Conservation (phyloP, 108 stramenopile species). For the Cylindrotheca fusiformis region DNA sequence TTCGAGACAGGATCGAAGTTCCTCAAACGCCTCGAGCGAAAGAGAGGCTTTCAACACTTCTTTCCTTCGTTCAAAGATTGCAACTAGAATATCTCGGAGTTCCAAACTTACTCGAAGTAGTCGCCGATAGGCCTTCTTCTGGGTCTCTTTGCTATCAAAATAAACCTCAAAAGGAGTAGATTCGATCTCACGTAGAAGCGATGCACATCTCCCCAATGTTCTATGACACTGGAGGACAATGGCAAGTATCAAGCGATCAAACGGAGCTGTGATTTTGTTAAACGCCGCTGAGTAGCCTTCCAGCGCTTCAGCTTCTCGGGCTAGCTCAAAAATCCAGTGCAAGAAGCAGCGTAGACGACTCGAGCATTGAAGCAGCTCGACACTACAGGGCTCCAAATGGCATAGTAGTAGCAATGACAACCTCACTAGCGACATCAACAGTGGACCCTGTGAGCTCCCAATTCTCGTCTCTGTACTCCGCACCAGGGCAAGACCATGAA, state of each 20-base stretch:
- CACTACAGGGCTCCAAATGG: conserved; percentile 73
- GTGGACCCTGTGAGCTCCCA: conserved; percentile 75
- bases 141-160: conserved; percentile 49
- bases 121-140: conserved; percentile 44
- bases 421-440: conserved; percentile 67
- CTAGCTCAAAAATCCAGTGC: conserved; percentile 76
- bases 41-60: conserved; percentile 53
- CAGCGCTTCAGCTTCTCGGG: conserved; percentile 63
- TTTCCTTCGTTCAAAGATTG: conserved; percentile 56
- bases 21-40: conserved; percentile 50
- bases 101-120: conserved; percentile 53
- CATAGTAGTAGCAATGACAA: conserved; percentile 67
- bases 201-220: conserved; percentile 63
- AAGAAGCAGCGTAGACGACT: conserved; percentile 73
- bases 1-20: conserved; percentile 51
- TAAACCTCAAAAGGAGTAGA: conserved; percentile 40
- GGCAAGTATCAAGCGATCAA: conserved; percentile 68
- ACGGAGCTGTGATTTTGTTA: conserved; percentile 55
- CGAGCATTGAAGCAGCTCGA: conserved; percentile 73
- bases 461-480: conserved; percentile 68
- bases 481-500: conserved; percentile 77
- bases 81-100: conserved; percentile 66
- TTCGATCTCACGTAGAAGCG: conserved; percentile 65
- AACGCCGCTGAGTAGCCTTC: conserved; percentile 65
- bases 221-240: conserved; percentile 73